Base-by-base conservation (phyloP, 441 rosid species). In the Pelargonium citronellum region DNA sequence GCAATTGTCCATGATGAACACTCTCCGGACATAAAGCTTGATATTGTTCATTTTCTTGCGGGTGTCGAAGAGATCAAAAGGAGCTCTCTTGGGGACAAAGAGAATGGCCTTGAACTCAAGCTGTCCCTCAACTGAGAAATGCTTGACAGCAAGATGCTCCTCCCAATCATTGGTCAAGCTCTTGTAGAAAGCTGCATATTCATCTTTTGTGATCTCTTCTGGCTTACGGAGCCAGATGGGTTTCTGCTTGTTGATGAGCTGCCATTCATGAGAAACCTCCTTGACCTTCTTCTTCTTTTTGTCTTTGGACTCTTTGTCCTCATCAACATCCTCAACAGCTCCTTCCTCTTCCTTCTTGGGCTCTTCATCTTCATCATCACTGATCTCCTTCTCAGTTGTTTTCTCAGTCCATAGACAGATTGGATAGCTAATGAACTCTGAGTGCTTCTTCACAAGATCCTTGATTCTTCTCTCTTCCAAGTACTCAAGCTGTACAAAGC, bases 81-180 rank as follows among this genome's bases (percentile, higher is more conserved):
- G 78, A 24, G 78, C 78, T 68, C 78, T 60, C 57, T 75, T 75
- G 2, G 78, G 78, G 15, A 67, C 78, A 67, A 84, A 91, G 0
- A 91, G 88, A 24, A 91, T 77, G 15, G 96, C 97, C 81, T 90
- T 91, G 73, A 91, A 91, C 76, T 91, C 97, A 3, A 91, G 96
- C 84, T 90, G 96, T 10, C 97, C 97, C 73, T 92, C 97, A 1
- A 92, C 95, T 41, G 96, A 88, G 85, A 92, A 92, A 71, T 92
- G 97, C 79, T 92, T 92, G 47, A 92, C 92, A 0, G 96, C 96
- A 20, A 91, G 81, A 63, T 91, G 92, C 0, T 91, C 96, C 63
- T 91, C 97, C 97, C 96, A 91, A 67, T 91, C 97, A 68, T 90
- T 92, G 64, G 92, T 90, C 77, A 92, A 72, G 84, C 95, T 88